Conservation (phyloP, 768 basidiomycete genomes). For the Rhodocollybia butyracea region DNA sequence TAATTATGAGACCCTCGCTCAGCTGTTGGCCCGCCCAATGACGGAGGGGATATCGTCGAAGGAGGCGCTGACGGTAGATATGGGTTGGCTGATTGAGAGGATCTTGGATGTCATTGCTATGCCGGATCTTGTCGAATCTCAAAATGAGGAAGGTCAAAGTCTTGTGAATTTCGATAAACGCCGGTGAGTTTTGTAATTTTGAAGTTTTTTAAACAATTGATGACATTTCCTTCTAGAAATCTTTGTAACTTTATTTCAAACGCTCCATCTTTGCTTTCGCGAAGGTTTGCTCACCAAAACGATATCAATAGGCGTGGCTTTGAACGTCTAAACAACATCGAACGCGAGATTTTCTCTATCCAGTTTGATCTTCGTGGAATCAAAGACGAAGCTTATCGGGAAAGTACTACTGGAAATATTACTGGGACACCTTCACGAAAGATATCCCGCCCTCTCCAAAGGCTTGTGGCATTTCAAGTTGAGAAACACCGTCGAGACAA, state of each 20-base stretch:
- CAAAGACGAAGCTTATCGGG: conserved; percentile 72
- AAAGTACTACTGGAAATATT: conserved; percentile 45
- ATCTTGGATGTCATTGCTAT: conserved; percentile 76
- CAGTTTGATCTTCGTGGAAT: conserved; percentile 72
- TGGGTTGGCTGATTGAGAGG: conserved; percentile 81
- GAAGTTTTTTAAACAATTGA: neutral
- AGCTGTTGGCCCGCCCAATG: conserved; percentile 51
- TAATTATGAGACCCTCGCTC: conserved; percentile 56
- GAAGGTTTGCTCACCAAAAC: conserved; percentile 44
- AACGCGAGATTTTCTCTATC: conserved; percentile 57
- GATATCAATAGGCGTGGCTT: conserved; percentile 66
- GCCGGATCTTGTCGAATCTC: conserved; percentile 63
- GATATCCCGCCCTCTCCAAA: conserved; percentile 62
- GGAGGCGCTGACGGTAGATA: conserved; percentile 64
- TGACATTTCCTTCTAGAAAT: conserved; percentile 42
- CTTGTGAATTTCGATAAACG: conserved; percentile 84
- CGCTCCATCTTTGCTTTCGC: conserved; percentile 41
- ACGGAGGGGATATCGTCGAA: conserved; percentile 41
- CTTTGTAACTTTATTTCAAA: conserved; percentile 63
- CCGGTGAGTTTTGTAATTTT: conserved; percentile 46
- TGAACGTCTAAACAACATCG: conserved; percentile 73
- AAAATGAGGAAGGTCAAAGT: conserved; percentile 47
- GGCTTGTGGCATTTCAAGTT: conserved; percentile 58
- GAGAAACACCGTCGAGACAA: conserved; percentile 84
- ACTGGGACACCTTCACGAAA: conserved; percentile 47